Evolutionary conservation across 352 stramenopile species (phyloP).

Genomic region (Globisporangium viniferum): DNA sequence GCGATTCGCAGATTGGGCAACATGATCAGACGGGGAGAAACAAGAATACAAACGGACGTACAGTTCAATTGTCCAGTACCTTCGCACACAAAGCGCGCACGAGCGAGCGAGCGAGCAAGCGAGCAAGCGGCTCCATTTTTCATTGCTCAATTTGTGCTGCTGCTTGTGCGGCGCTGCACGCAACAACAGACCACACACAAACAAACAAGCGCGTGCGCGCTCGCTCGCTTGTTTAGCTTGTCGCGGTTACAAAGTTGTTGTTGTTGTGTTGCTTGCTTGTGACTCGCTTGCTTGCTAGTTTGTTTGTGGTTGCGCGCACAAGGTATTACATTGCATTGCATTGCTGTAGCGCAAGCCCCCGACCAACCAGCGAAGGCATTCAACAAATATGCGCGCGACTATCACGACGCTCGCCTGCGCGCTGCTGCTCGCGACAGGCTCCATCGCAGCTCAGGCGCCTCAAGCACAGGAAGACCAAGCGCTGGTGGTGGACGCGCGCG

Average conservation of each 20-base stretch:
- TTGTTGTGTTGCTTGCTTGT: not conserved
- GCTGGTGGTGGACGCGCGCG: conserved; percentile 25
- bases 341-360: not conserved
- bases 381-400: conserved; percentile 3
- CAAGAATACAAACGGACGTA: not conserved
- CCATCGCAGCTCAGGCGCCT: not conserved
- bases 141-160: conserved; percentile 8
- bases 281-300: not conserved
- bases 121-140: not conserved
- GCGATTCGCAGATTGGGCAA: not conserved
- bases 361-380: not conserved
- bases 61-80: conserved; percentile 5
- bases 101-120: not conserved
- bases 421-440: not conserved
- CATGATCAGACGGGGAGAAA: not conserved
- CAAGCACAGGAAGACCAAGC: not conserved
- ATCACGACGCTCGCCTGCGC: not conserved
- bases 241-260: not conserved
- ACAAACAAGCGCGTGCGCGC: not conserved
- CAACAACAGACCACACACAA: not conserved
- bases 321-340: conserved; percentile 2
- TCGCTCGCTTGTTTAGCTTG: not conserved
- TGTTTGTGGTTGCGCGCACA: not conserved
- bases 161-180: not conserved
- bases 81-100: not conserved